Evolutionary conservation across 2,329 filamentous ascomycete genomes (phyloP).

Genomic region (Aspergillus neotritici): DNA sequence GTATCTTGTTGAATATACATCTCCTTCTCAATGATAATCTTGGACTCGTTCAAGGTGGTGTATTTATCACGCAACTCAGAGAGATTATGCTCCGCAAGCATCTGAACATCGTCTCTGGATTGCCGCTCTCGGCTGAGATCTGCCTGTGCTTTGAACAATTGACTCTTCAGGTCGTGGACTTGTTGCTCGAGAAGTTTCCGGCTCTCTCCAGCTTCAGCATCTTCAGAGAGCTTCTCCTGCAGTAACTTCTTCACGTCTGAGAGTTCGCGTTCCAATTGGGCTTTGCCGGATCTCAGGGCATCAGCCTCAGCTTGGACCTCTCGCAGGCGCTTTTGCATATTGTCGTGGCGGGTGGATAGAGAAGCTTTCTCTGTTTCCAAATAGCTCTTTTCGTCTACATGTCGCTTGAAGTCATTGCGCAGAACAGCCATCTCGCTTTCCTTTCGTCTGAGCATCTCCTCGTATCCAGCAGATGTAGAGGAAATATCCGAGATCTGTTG

Average conservation of each 20-base stretch:
- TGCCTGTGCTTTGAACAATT: constrained; percentile 77
- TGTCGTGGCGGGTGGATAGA: constrained; percentile 71
- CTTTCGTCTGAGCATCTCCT: constrained; percentile 87
- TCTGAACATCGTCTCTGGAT: constrained; percentile 86
- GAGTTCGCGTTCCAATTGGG: constrained; percentile 80
- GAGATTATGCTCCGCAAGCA: constrained; percentile 85
- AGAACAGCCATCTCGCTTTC: constrained; percentile 87
- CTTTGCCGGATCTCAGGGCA: constrained; percentile 76
- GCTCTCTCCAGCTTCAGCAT: constrained; percentile 75
- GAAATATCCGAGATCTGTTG: constrained; percentile 82
- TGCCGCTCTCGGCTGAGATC: constrained; percentile 88
- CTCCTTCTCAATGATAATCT: constrained; percentile 97
- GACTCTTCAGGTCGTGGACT: constrained; percentile 76
- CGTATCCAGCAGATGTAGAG: constrained; percentile 87
- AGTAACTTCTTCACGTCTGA: constrained; percentile 81
- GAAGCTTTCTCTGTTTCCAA: constrained; percentile 73
- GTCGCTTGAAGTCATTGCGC: constrained; percentile 75
- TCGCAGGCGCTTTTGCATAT: constrained; percentile 66
- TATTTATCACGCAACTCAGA: constrained; percentile 77
- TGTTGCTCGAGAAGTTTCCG: constrained; percentile 79
- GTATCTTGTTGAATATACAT: constrained; percentile 94
- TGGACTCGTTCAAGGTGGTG: constrained; percentile 81
- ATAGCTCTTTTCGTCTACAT: constrained; percentile 70
- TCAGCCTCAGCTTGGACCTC: constrained; percentile 84
- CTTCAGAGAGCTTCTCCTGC: constrained; percentile 82